Conservation (phyloP, 305 asterid species). For the Solanum hybrid region DNA sequence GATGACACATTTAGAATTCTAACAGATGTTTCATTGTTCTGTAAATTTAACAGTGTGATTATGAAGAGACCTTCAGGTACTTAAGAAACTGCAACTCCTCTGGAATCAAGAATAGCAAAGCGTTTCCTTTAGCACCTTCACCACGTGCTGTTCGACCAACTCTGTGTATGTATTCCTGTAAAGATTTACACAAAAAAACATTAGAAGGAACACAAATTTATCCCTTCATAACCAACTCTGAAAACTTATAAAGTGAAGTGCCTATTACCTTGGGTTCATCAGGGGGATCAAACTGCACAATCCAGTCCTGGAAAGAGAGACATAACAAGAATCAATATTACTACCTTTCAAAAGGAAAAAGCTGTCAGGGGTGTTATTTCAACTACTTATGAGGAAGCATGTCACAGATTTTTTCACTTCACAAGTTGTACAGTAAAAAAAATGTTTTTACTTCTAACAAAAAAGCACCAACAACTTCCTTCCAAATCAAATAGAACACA, state of each 20-base stretch:
- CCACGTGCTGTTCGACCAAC: conserved; percentile 98
- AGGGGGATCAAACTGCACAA: conserved; percentile 94
- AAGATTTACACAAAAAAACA: conserved; percentile 5
- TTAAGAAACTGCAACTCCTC: conserved; percentile 72
- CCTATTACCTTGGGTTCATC: conserved; percentile 83
- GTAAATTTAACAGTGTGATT: neutral
- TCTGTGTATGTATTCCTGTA: conserved; percentile 85
- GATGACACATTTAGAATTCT: neutral
- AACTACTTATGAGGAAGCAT: neutral
- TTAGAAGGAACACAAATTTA: neutral
- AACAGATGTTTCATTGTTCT: neutral
- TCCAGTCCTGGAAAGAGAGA: conserved; percentile 65
- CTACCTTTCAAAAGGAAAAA: neutral
- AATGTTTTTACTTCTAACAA: neutral
- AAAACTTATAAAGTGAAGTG: neutral
- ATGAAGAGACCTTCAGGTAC: conserved; percentile 59
- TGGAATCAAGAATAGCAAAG: conserved; percentile 78
- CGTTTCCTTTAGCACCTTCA: conserved; percentile 90
- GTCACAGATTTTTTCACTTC: neutral
- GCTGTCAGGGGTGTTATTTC: neutral
- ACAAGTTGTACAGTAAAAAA: neutral
- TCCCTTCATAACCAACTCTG: neutral
- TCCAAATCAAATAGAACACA: neutral
- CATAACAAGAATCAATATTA: neutral
- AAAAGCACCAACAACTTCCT: neutral